phyloP scores from a whole-genome alignment of 1,284 basidiomycete genomes.

The Sporisorium sorghi region DNA sequence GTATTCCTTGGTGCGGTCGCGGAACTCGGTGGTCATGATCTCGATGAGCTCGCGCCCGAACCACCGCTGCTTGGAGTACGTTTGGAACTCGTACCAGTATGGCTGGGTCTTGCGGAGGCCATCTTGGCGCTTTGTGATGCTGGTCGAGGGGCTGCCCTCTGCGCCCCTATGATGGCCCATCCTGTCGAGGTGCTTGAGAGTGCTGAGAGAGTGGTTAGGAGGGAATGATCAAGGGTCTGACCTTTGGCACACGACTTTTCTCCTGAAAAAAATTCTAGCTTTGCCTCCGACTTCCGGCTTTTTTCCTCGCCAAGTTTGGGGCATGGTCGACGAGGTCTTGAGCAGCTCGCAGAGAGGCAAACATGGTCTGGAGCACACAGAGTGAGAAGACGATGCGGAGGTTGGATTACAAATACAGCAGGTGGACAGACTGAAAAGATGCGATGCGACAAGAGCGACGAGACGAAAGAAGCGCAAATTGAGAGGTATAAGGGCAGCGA shows the following conservation, averaged over 20 bases:
- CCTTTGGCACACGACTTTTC: not conserved
- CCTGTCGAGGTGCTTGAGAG: constrained; percentile 3
- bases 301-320: not conserved
- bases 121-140: constrained; percentile 16
- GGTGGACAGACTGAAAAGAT: constrained; percentile 5
- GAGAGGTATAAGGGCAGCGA: constrained; percentile 10
- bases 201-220: no score
- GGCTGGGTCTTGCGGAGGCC: constrained; percentile 47
- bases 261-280: constrained; percentile 2
- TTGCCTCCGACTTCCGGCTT: constrained; percentile 21
- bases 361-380: not conserved
- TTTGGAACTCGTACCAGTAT: constrained; percentile 71
- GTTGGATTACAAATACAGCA: constrained; percentile 41
- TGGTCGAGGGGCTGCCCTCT: constrained; percentile 12
- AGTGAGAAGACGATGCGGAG: not conserved
- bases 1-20: constrained; percentile 70
- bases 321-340: not conserved
- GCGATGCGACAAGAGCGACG: constrained; percentile 20
- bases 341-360: not conserved
- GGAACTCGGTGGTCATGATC: constrained; percentile 70
- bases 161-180: constrained; percentile 26
- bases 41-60: constrained; percentile 79
- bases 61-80: constrained; percentile 92
- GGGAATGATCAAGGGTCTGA: constrained; percentile 9
- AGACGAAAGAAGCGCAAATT: not conserved